Evolutionary conservation across 108 stramenopile genomes (phyloP).

Genomic region (Asterionellopsis glacialis): DNA sequence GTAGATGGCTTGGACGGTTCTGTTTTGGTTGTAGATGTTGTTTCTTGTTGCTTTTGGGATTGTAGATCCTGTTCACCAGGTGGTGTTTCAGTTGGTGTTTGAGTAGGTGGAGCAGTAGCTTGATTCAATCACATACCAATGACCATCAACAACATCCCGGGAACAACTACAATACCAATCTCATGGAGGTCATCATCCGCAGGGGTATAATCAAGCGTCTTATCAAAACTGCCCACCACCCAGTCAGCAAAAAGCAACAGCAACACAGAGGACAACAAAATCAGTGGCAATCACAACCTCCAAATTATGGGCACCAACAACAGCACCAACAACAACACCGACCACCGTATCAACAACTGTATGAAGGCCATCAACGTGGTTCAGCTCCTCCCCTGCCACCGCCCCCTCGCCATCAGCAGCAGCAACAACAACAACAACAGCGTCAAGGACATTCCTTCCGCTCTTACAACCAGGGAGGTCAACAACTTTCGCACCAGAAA

Average conservation of each 20-base stretch:
- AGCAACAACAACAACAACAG: slow-evolving; percentile 26
- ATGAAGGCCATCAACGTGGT: slow-evolving; percentile 8
- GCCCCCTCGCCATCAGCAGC: slow-evolving; percentile 4
- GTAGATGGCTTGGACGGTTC: too few species aligned
- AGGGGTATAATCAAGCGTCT: slow-evolving; percentile 12
- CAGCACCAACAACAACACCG: slow-evolving; percentile 22
- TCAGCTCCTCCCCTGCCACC: background rate
- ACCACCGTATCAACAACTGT: slow-evolving; percentile 15
- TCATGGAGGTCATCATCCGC: slow-evolving; percentile 27
- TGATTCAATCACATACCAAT: slow-evolving; percentile 17
- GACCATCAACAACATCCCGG: background rate
- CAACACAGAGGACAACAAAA: slow-evolving; percentile 21
- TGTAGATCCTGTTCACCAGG: too few species aligned
- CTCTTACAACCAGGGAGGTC: slow-evolving; percentile 2
- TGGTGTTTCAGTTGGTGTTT: too few species aligned
- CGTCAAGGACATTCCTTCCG: slow-evolving; percentile 10
- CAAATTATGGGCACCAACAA: slow-evolving; percentile 14
- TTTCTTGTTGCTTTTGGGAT: too few species aligned
- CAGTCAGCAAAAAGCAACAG: slow-evolving; percentile 25
- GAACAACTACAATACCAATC: background rate
- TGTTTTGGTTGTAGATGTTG: too few species aligned
- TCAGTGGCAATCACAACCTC: slow-evolving; percentile 1
- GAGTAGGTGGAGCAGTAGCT: too few species aligned
- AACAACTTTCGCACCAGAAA: too few species aligned
- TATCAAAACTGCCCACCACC: slow-evolving; percentile 28